These are phyloP conservation scores for Lagenaria siceraria DNA, from an alignment of 306 rosid genomes.

Conservation along the genomic window DNA sequence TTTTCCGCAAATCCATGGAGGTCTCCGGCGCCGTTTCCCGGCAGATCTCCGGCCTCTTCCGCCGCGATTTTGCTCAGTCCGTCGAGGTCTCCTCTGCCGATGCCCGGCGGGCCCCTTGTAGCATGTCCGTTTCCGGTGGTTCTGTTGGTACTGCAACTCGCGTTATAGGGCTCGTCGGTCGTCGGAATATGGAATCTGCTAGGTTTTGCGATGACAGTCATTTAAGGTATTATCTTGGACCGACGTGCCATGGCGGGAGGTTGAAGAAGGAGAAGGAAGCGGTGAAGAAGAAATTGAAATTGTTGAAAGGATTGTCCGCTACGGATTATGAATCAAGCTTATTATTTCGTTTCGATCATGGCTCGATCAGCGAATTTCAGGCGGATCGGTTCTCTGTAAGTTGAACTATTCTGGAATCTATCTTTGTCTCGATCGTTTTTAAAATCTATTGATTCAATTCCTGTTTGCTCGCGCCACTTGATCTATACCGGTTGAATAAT, in stretches of 20 bases:
- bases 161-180: not conserved
- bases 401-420: not conserved
- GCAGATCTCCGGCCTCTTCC: conserved; percentile 9
- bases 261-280: conserved; percentile 24
- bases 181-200: conserved; percentile 13
- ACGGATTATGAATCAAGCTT: conserved; percentile 26
- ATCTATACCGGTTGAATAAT: not conserved
- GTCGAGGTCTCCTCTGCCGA: not conserved
- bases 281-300: conserved; percentile 48
- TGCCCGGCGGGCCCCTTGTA: not conserved
- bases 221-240: conserved; percentile 22
- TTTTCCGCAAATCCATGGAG: conserved; percentile 31
- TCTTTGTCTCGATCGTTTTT: not conserved
- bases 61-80: not conserved
- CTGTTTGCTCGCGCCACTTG: not conserved
- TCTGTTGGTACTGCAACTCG: not conserved
- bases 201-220: conserved; percentile 53
- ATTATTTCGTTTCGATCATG: conserved; percentile 16
- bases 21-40: conserved; percentile 48
- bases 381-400: conserved; percentile 36
- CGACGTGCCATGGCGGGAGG: conserved; percentile 15
- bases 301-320: conserved; percentile 34
- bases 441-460: not conserved
- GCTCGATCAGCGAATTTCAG: conserved; percentile 23
- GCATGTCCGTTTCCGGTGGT: not conserved